Conservation (phyloP, 805 yeast species). For the Yarrowia sp. region DNA sequence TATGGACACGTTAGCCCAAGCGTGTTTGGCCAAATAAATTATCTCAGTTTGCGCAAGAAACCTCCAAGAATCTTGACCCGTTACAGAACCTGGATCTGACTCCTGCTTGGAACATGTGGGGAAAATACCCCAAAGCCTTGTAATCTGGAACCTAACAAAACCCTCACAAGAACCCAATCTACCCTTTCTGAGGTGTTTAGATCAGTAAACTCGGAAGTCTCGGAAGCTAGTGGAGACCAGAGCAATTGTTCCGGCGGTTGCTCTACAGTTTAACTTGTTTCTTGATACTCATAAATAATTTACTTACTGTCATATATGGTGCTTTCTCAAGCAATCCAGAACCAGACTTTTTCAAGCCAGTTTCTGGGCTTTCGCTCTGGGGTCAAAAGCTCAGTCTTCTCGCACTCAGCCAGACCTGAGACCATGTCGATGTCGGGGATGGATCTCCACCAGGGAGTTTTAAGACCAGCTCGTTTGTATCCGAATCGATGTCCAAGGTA, state of each 20-base stretch:
- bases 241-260: too few species aligned
- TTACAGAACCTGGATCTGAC: too few species aligned
- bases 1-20: too few species aligned
- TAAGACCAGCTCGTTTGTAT: conserved; percentile 53
- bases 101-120: background rate
- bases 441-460: conserved; percentile 39
- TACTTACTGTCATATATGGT: background rate
- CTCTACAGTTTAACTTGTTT: too few species aligned
- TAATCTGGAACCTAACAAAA: background rate
- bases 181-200: too few species aligned
- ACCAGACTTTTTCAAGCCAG: conserved; percentile 56
- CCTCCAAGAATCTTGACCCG: too few species aligned
- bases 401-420: conserved; percentile 61
- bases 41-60: too few species aligned
- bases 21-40: too few species aligned
- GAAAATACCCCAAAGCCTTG: background rate
- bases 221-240: background rate
- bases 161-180: conserved; percentile 1
- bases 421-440: conserved; percentile 64
- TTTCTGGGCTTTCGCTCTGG: conserved; percentile 50
- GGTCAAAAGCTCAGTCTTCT: conserved; percentile 62
- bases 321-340: conserved; percentile 55
- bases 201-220: background rate
- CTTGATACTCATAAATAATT: conserved; percentile 8
- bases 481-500: conserved; percentile 63